Evolutionary conservation across 208 protist species (phyloP), one percentile per base, ranked within the genome.

Genomic region (Trypanosoma rangeli): DNA sequence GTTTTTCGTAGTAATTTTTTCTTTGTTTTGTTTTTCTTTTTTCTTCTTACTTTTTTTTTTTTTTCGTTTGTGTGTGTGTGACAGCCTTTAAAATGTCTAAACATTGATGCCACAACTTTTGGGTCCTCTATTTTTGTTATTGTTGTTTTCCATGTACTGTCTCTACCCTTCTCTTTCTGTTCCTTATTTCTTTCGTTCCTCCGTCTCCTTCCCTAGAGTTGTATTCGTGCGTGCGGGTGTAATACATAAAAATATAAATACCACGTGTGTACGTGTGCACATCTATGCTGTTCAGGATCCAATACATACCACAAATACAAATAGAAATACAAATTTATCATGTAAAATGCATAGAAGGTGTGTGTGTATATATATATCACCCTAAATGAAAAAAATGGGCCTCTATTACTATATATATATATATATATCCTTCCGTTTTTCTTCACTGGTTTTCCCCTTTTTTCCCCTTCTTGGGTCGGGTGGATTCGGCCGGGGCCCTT

Each of bases 181-280:
- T 50, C 46, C 46, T 63, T 50, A 31, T 35, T 16, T 18, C 48
- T 53, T 64, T 1, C 24, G 7, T 26, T 20, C 18, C n/a, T n/a
- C 49, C n/a, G 12, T 12, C 24, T 53, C 18, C 24, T 53, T 5
- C 20, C 46, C 20, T 50, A 15, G 2, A 50, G 13, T 5, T 57
- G 53, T 57, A 18, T 57, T 37, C 33, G 33, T 37, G 33, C 7
- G 7, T 37, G 7, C 7, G 2, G 33, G 10, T 57, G 2, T 28
- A 57, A 59, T 39, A 59, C 28, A 53, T n/a, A 53, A n/a, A 59
- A 37, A 35, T 59, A 59, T 53, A 53, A 26, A 24, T 53, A 22
- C 24, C 13, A 20, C 8, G 13, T 1, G 42, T 16, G 42, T 18
- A 16, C 26, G 26, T 55, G 26, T 55, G 26, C 26, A 4, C 26